A percentile compares a stretch with the other conserved stretches of the same genome.
phyloP scores from a whole-genome alignment of 163 green algal genomes.

The Scenedesmus sp. region DNA sequence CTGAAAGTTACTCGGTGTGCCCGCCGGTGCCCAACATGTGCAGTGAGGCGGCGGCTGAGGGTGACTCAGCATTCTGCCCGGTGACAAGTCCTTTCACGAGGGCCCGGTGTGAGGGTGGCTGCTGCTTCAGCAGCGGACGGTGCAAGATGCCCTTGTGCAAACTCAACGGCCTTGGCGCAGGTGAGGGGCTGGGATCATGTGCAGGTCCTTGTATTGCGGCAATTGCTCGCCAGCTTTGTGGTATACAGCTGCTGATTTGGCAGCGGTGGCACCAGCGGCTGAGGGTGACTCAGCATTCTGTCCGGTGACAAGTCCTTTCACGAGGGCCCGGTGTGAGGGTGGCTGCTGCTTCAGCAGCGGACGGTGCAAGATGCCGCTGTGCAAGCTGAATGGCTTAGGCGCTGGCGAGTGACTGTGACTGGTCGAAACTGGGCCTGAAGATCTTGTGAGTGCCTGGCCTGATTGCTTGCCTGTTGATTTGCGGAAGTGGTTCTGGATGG shows the following conservation, averaged over 20 bases:
- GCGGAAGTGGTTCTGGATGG: background rate
- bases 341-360: slow-evolving; percentile 48
- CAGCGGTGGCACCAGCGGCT: too few relatives aligned
- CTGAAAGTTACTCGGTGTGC: background rate
- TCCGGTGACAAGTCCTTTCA: slow-evolving; percentile 14
- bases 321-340: background rate
- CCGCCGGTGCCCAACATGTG: slow-evolving; percentile 25
- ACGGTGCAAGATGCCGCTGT: slow-evolving; percentile 42
- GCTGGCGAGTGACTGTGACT: background rate
- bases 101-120: slow-evolving; percentile 22
- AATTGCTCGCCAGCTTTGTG: too few relatives aligned
- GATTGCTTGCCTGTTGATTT: background rate
- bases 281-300: slow-evolving; percentile 6
- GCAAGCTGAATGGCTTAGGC: slow-evolving; percentile 30
- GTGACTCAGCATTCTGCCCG: slow-evolving; percentile 20
- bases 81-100: background rate
- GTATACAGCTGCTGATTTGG: too few relatives aligned
- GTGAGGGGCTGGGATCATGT: background rate
- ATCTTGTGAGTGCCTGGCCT: background rate
- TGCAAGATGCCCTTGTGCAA: slow-evolving; percentile 43
- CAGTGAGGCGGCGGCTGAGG: background rate
- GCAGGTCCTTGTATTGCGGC: too few relatives aligned
- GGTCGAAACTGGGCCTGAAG: too few relatives aligned
- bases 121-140: slow-evolving; percentile 45
- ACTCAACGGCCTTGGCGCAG: slow-evolving; percentile 22